Evolutionary conservation across 805 yeast genomes (phyloP), one percentile per base, ranked within the genome.

Genomic region (Saccharomycopsis selenospora): DNA sequence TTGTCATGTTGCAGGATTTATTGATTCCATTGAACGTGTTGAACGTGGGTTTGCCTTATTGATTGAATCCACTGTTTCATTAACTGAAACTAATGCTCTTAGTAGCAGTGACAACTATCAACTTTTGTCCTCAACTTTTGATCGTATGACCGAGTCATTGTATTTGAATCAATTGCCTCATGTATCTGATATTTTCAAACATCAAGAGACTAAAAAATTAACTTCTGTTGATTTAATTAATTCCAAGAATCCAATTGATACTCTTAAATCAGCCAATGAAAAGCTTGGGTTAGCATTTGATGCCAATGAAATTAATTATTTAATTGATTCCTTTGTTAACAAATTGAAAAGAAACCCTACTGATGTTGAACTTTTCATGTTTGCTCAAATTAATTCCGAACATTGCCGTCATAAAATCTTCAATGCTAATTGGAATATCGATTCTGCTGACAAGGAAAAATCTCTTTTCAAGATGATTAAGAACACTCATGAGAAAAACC

Each of bases 331-430:
- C 1, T 93, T 93, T 70, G 84, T 79, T 49, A 73, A 82, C 45
- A 75, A 75, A 28, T 70, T 83, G 56, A 80, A 83, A 42, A 80
- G 98, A 66, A 87, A 90, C 63, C 98, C 99, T 47, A 91, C 98
- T 27, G 99, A 93, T 66, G 98, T 89, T 22, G 99, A 93, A 68
- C 73, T 93, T 54, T 93, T 93, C 68, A 93, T 93, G 97, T 93
- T 93, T 72, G 99, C 99, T 38, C 99, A 93, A 70, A 99, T 93
- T 57, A 93, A 93, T 72, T 89, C 97, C 23, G 99, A 93, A 69
- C 99, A 93, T 71, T 93, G 99, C 73, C 86, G 99, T 66, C 99
- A 93, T 71, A 93, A 93, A 71, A 93, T 93, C 57, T 93, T 93
- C 76, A 93, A 93, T 62, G 99, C 99, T 40, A 95, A 86, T 59